Conservation (phyloP, 139 green algal genomes). For the Chlamydomonas schloesseri region DNA sequence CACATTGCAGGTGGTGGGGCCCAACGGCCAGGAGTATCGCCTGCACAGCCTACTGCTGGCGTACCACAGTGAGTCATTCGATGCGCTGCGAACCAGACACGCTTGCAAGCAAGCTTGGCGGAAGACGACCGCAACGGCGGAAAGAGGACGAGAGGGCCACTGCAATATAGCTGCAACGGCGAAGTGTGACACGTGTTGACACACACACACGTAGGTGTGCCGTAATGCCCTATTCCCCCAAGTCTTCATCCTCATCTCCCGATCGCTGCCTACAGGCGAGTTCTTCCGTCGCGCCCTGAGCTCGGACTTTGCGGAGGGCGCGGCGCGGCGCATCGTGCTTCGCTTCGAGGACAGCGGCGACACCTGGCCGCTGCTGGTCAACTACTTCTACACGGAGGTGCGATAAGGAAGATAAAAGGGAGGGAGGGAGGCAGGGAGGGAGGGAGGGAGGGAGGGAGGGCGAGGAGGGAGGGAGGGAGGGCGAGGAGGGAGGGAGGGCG, state of each 20-base stretch:
- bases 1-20: neutral
- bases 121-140: too few relatives aligned
- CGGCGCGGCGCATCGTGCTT: conserved; percentile 4
- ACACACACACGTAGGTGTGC: too few relatives aligned
- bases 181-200: too few relatives aligned
- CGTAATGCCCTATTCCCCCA: too few relatives aligned
- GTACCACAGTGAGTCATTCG: conserved; percentile 35
- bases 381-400: conserved; percentile 41
- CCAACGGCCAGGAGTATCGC: conserved; percentile 24
- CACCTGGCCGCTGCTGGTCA: conserved; percentile 6
- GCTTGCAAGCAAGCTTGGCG: too few relatives aligned
- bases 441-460: too few relatives aligned
- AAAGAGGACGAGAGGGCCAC: neutral
- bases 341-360: conserved; percentile 38
- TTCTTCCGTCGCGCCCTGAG: conserved; percentile 37
- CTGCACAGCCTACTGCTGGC: conserved; percentile 45
- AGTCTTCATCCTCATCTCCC: neutral
- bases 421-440: too few relatives aligned
- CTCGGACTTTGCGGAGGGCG: conserved; percentile 30
- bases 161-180: neutral
- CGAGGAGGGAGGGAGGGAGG: too few relatives aligned
- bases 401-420: too few relatives aligned
- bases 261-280: neutral
- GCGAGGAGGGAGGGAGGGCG: too few relatives aligned
- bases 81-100: too few relatives aligned